Evolutionary conservation across 2,329 filamentous ascomycete species (phyloP), one percentile per base, ranked within the genome.

Genomic region (Aureobasidium sp.): DNA sequence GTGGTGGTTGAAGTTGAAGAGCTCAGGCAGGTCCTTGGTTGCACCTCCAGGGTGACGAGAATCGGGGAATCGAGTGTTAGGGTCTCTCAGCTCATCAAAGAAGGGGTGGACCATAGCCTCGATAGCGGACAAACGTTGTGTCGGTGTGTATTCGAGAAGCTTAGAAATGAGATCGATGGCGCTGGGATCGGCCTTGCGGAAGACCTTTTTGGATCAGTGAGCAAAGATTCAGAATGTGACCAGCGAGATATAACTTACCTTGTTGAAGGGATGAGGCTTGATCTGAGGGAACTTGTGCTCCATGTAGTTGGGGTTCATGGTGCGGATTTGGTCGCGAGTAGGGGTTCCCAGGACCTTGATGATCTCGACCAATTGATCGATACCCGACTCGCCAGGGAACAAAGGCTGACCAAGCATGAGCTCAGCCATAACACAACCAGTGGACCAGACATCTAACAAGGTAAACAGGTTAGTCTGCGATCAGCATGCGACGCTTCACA

Each of bases 271-370:
- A 73, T 99, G 94, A 63, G 94, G 94, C 81, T 99, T 99, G 81
- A 99, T 99, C 77, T 99, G 94, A 52, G 94, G 94, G 78, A 99
- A 99, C 80, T 97, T 97, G 81, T 99, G 94, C 79, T 99, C 94
- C 94, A 99, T 99, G 78, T 99, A 99, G 78, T 99, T 99, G 63
- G 94, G 94, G 77, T 99, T 99, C 94, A 99, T 99, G 67, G 94
- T 99, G 69, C 94, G 90, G 72, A 99, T 99, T 77, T 99, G 94
- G 75, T 99, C 94, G 66, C 94, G 85, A 39, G 94, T 97, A 21
- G 94, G 94, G 21, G 94, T 99, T 63, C 94, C 94, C 64, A 99
- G 81, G 59, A 99, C 93, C 79, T 99, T 99, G 83, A 99, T 99
- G 74, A 99, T 99, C 77, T 99, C 94, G 49, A 99, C 94, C 53